Percentiles rank a stretch among this genome's conserved stretches.
Evolutionary conservation across 208 protist species (phyloP).

Genomic region (Trypanosomatidae sp.): DNA sequence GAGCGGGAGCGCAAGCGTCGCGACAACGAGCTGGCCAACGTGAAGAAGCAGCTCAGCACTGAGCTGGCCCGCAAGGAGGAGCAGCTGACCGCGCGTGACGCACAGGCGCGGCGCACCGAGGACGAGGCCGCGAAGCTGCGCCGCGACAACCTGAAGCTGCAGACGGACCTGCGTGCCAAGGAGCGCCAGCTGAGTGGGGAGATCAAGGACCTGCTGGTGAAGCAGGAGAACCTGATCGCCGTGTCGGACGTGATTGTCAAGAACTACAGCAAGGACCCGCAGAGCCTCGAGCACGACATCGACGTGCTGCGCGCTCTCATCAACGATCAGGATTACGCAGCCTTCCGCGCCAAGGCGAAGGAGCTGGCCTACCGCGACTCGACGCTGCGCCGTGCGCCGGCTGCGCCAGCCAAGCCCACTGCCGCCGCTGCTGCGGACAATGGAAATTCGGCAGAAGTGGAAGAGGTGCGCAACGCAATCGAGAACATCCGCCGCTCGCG

Average conservation of each 20-base stretch:
- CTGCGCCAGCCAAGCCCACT: background rate
- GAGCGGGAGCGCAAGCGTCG: constrained; percentile 23
- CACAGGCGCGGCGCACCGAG: constrained; percentile 30
- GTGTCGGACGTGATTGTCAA: constrained; percentile 2
- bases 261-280: constrained; percentile 11
- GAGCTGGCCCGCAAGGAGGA: constrained; percentile 20
- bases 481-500: constrained; percentile 22
- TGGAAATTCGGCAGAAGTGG: too few relatives aligned
- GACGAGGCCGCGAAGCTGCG: constrained; percentile 34
- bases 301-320: constrained; percentile 22
- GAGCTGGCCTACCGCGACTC: constrained; percentile 18
- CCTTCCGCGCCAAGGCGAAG: constrained; percentile 22
- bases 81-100: constrained; percentile 36
- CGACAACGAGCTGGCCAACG: too few relatives aligned
- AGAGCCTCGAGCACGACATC: constrained; percentile 21
- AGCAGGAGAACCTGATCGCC: constrained; percentile 28
- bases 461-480: constrained; percentile 15
- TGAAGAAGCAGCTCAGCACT: constrained; percentile 29
- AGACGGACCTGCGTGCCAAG: constrained; percentile 16
- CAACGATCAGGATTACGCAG: constrained; percentile 23
- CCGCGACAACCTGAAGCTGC: constrained; percentile 34
- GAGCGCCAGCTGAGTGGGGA: constrained; percentile 21
- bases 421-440: too few relatives aligned
- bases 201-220: constrained; percentile 22
- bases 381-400: background rate